Evolutionary conservation across 345 rosid species (phyloP), one percentile per base, ranked within the genome.

Genomic region (Limnanthes douglasii): DNA sequence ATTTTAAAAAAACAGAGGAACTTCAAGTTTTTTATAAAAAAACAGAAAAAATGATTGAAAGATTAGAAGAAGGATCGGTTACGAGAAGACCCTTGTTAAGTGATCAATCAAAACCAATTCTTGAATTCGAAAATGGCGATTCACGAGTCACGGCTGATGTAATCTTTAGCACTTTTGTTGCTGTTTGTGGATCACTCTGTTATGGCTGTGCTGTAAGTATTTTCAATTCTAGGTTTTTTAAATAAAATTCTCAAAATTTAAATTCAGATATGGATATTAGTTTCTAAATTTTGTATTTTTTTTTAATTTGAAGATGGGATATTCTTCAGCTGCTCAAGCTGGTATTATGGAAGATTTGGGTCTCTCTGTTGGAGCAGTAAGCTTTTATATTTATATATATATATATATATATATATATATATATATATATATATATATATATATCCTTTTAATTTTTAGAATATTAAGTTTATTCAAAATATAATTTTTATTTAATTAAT

Each of bases 171-270:
- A 61, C 67, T 10, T 41, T 61, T 5, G 67, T 51, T 8, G 40
- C 67, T 29, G 67, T 55, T 34, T 50, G 59, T 37, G 67, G 67
- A 18, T 56, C 67, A 18, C 51, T 61, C 57, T 46, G 45, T 52
- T 61, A 5, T 9, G 67, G 67, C 33, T 51, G 54, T 37, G 50
- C 51, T 48, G 67, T 61, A 8, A 61, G 67, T 56, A 13, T 23
- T 7, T 1, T n/a, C n/a, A n/a, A n/a, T n/a, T n/a, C n/a, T n/a
- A n/a, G n/a, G n/a, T n/a, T n/a, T n/a, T n/a, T n/a, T n/a, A n/a
- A n/a, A n/a, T n/a, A n/a, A n/a, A n/a, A n/a, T n/a, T n/a, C n/a
- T n/a, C n/a, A n/a, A n/a, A n/a, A n/a, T n/a, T n/a, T n/a, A n/a
- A n/a, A n/a, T n/a, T n/a, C n/a, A n/a, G n/a, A 8, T 9, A 5